Evolutionary conservation across 163 green algal species (phyloP).

Genomic region (Scenedesmus sp.): DNA sequence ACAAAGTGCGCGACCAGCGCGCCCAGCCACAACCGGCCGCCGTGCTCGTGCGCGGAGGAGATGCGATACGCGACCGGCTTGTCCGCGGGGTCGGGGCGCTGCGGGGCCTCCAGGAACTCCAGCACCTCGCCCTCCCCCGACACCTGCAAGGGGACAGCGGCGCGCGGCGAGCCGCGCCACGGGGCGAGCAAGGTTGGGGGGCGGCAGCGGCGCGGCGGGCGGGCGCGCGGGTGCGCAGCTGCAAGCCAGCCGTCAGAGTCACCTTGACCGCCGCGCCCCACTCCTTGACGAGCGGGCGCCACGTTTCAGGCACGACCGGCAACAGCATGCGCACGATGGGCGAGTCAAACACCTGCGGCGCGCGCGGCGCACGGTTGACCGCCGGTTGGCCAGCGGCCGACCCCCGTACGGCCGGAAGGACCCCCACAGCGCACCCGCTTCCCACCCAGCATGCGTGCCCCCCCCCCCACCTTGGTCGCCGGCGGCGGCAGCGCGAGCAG

Average conservation of each 20-base stretch:
- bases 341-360: slow-evolving; percentile 43
- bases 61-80: slow-evolving; percentile 33
- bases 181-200: too few relatives aligned
- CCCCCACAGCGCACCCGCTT: neutral
- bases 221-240: too few relatives aligned
- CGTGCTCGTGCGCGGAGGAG: slow-evolving; percentile 39
- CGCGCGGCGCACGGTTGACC: too few relatives aligned
- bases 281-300: slow-evolving; percentile 11
- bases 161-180: too few relatives aligned
- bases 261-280: slow-evolving; percentile 45
- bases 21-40: slow-evolving; percentile 33
- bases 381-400: too few relatives aligned
- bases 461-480: slow-evolving; percentile 25
- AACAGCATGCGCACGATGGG: slow-evolving; percentile 33
- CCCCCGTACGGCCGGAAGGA: neutral
- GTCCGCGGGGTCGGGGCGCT: neutral
- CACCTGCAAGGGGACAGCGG: too few relatives aligned
- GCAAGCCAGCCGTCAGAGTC: neutral
- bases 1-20: slow-evolving; percentile 40
- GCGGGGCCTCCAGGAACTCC: slow-evolving; percentile 54
- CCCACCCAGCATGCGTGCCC: neutral
- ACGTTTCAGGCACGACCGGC: slow-evolving; percentile 19
- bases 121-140: slow-evolving; percentile 51
- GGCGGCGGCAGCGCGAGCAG: slow-evolving; percentile 48
- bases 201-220: too few relatives aligned